Base-by-base conservation (phyloP, 257 asterid genomes). In the Fraxinus americana region DNA sequence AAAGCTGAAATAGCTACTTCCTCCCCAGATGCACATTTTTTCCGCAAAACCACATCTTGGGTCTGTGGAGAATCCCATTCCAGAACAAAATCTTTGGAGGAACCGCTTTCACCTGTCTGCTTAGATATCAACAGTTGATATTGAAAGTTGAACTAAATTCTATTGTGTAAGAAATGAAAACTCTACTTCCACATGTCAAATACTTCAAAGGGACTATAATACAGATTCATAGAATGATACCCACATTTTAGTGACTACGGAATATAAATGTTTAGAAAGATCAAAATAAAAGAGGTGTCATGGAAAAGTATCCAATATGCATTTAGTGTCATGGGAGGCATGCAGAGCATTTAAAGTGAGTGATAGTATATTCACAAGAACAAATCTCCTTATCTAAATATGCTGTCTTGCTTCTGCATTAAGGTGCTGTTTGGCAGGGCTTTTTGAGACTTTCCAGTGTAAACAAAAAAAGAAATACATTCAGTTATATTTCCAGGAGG, bases 1-100 rank as follows among this genome's bases (percentile, higher is more conserved):
- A 95, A 75, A 70, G 97, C 98, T 74, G 97, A 92, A 79, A 92
- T 80, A 41, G 94, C 97, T 67, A 92, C 87, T 87, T 92, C 98
- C 83, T 95, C 99, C 12, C 97, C 97, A 0, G 97, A 85, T 63
- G 80, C 78, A 50, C 84, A 84, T 80, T 91, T 95, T 84, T 83
- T 95, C 65, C 91, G 73, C 75, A 92, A 81, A 71, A 95, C 74
- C 75, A 95, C 91, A 77, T 95, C 98, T 86, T 85, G 90, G 39
- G 93, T 82, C 77, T 48, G 39, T 0, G 87, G 88, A 21, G 97
- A 87, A 82, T 92, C 94, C 95, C 97, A 92, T 72, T 93, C 98
- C 59, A 92, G 50, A 32, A 75, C 86, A 85, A 95, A 95, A 73
- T 90, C 96, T 73, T 92, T 93, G 72, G 78, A 75, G 4, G 96